These are phyloP conservation scores for Populus hybrid DNA, from an alignment of 441 rosid species.

Conservation along the genomic window DNA sequence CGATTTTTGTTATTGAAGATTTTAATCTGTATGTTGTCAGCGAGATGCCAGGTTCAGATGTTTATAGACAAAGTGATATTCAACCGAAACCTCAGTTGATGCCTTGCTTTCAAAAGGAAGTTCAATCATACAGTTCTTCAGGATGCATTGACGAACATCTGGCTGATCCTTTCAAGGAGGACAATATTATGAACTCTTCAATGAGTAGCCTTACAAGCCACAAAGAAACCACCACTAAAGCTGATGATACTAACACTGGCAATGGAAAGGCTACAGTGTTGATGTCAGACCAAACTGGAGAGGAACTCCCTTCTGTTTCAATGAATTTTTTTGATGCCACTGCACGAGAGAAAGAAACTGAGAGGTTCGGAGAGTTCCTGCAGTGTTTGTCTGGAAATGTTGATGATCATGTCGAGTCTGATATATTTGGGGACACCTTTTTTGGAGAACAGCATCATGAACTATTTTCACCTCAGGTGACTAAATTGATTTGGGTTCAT, in stretches of 20 bases:
- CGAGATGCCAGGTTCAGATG: slow-evolving; percentile 14
- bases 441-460: slow-evolving; percentile 5
- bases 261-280: not conserved
- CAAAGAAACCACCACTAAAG: not conserved
- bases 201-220: slow-evolving; percentile 5
- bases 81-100: not conserved
- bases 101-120: slow-evolving; percentile 13
- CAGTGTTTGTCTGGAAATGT: slow-evolving; percentile 2
- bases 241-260: slow-evolving; percentile 10
- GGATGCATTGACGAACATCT: slow-evolving; percentile 25
- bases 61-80: slow-evolving; percentile 7
- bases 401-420: slow-evolving; percentile 10
- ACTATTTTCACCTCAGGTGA: slow-evolving; percentile 17
- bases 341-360: not conserved
- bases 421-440: not conserved
- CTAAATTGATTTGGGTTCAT: not conserved
- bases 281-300: not conserved
- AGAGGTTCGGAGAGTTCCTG: slow-evolving; percentile 6
- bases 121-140: slow-evolving; percentile 17
- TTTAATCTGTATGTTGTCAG: slow-evolving; percentile 20
- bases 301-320: slow-evolving; percentile 7
- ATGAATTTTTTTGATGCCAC: slow-evolving; percentile 9
- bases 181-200: not conserved
- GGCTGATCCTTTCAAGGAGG: slow-evolving; percentile 21
- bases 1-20: not conserved